A percentile compares a stretch with the other conserved stretches of the same genome.
phyloP scores from a whole-genome alignment of 495 filamentous ascomycete genomes.

The Umbilicaria muhlenbergii region DNA sequence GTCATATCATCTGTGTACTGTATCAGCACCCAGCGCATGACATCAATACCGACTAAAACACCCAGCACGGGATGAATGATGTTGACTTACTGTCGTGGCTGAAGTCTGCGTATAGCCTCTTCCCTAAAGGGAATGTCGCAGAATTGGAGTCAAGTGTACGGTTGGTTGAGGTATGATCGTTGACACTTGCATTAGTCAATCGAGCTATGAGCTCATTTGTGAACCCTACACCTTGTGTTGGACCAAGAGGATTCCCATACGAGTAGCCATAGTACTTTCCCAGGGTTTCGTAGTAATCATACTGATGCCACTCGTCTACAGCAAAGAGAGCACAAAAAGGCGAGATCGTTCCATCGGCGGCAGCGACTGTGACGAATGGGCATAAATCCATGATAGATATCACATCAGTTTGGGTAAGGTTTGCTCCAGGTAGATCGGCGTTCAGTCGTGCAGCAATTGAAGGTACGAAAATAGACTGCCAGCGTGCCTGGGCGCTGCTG shows the following conservation, averaged over 20 bases:
- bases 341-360: conserved; percentile 28
- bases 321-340: conserved; percentile 62
- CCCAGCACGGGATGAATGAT: too few relatives aligned
- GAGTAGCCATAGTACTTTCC: conserved; percentile 71
- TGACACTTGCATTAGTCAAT: conserved; percentile 47
- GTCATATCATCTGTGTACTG: conserved; percentile 42
- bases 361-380: conserved; percentile 59
- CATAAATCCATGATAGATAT: conserved; percentile 73
- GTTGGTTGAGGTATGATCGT: conserved; percentile 57
- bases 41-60: too few relatives aligned
- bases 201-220: conserved; percentile 76
- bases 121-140: conserved; percentile 51
- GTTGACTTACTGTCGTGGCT: conserved; percentile 48
- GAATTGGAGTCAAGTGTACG: conserved; percentile 46
- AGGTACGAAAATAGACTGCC: conserved; percentile 39
- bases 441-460: conserved; percentile 49
- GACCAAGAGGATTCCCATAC: conserved; percentile 56
- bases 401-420: conserved; percentile 39
- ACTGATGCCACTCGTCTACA: conserved; percentile 49
- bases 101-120: conserved; percentile 64
- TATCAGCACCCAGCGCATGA: too few relatives aligned
- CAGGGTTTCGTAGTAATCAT: conserved; percentile 61
- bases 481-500: conserved; percentile 32
- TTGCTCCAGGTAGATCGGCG: conserved; percentile 39
- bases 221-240: conserved; percentile 72